phyloP scores from a whole-genome alignment of 306 rosid species.

The Trifolium fragiferum region DNA sequence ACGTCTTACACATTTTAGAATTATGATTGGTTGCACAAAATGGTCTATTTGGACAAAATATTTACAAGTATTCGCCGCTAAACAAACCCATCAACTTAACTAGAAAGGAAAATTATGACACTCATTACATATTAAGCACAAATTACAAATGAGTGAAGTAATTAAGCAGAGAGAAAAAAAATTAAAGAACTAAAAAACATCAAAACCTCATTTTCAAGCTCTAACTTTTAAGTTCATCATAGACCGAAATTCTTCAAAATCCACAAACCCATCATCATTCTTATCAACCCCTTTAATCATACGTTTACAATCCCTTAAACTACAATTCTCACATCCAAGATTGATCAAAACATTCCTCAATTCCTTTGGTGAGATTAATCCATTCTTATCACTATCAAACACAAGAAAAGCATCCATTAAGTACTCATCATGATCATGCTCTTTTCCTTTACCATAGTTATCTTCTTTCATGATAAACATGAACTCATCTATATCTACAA shows the following conservation, averaged over 20 bases:
- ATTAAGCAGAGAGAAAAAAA: background rate
- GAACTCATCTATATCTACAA: slow-evolving; percentile 74
- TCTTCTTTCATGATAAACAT: slow-evolving; percentile 55
- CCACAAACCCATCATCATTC: slow-evolving; percentile 76
- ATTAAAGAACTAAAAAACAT: background rate
- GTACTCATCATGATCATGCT: slow-evolving; percentile 28
- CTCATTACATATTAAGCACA: background rate
- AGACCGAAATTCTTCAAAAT: slow-evolving; percentile 68
- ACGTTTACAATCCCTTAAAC: slow-evolving; percentile 58
- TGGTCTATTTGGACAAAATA: background rate
- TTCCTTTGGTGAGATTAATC: slow-evolving; percentile 68
- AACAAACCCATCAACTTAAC: background rate
- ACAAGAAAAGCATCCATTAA: slow-evolving; percentile 75
- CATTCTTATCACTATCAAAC: slow-evolving; percentile 65
- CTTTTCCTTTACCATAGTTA: background rate
- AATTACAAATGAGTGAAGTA: background rate
- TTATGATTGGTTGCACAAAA: background rate
- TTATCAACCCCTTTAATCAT: slow-evolving; percentile 73
- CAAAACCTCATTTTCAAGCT: slow-evolving; percentile 13
- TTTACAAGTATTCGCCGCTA: background rate
- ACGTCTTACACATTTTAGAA: background rate
- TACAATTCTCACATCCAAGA: slow-evolving; percentile 62
- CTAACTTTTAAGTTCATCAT: slow-evolving; percentile 57
- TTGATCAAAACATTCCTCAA: slow-evolving; percentile 55
- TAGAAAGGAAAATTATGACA: background rate